phyloP scores from a whole-genome alignment of 2,329 filamentous ascomycete genomes.

The Colletotrichum incanum region DNA sequence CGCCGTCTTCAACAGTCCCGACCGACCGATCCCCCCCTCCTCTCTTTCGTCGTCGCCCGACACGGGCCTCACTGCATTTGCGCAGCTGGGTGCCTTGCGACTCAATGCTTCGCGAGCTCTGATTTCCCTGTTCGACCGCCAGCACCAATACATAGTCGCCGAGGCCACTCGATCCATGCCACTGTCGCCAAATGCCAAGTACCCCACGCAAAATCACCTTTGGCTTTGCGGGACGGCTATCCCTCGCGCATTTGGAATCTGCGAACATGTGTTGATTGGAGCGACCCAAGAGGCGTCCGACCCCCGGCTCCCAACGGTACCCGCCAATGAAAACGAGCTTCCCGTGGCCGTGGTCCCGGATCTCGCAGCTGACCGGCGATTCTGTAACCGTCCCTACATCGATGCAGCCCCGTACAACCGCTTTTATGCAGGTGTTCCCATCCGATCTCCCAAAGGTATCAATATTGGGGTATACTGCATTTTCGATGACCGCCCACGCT shows the following conservation, averaged over 20 bases:
- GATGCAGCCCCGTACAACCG: constrained; percentile 46
- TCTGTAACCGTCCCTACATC: constrained; percentile 49
- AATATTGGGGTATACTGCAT: constrained; percentile 61
- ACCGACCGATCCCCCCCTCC: constrained; percentile 45
- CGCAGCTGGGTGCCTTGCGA: constrained; percentile 63
- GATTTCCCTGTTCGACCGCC: constrained; percentile 67
- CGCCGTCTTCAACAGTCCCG: constrained; percentile 46
- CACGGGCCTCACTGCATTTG: constrained; percentile 62
- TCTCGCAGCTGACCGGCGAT: constrained; percentile 52
- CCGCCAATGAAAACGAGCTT: constrained; percentile 44
- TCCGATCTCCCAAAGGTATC: constrained; percentile 57
- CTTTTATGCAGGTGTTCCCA: constrained; percentile 61
- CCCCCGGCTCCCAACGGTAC: background rate
- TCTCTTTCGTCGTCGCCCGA: constrained; percentile 53
- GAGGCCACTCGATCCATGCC: constrained; percentile 63
- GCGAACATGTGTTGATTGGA: constrained; percentile 48
- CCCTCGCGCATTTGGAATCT: constrained; percentile 50
- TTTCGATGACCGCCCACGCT: constrained; percentile 47
- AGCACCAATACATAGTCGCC: constrained; percentile 65
- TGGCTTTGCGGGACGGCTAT: constrained; percentile 51
- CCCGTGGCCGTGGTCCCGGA: constrained; percentile 55
- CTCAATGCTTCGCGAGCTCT: constrained; percentile 57
- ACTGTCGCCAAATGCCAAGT: constrained; percentile 49
- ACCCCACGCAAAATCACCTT: constrained; percentile 35
- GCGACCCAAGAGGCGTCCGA: constrained; percentile 12